phyloP scores from a whole-genome alignment of 768 basidiomycete species.

The Boletus sp. region DNA sequence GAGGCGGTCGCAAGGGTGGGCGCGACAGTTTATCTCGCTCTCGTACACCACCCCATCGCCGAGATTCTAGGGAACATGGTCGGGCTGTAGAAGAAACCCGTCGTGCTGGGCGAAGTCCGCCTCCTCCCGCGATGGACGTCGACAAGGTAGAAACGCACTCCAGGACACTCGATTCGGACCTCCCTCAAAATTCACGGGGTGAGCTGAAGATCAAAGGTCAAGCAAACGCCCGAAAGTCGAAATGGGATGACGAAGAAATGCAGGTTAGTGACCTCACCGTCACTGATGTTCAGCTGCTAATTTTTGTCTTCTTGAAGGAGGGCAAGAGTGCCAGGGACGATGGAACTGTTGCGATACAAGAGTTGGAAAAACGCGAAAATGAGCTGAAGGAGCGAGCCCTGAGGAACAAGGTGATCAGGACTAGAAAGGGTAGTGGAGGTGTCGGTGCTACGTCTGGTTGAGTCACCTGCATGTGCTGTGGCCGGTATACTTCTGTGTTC shows the following conservation, averaged over 20 bases:
- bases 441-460: constrained; percentile 18
- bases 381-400: constrained; percentile 80
- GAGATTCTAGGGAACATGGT: constrained; percentile 27
- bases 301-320: constrained; percentile 18
- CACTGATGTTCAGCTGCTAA: constrained; percentile 7
- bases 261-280: constrained; percentile 15
- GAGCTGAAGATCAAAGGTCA: constrained; percentile 80
- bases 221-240: constrained; percentile 51
- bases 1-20: constrained; percentile 28
- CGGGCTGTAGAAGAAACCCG: constrained; percentile 16
- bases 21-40: constrained; percentile 34
- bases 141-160: constrained; percentile 21
- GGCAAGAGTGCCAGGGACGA: constrained; percentile 5
- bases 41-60: constrained; percentile 31
- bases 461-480: constrained; percentile 8
- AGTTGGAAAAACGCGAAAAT: constrained; percentile 67
- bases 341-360: constrained; percentile 29
- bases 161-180: constrained; percentile 27
- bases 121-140: constrained; percentile 24
- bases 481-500: constrained; percentile 20
- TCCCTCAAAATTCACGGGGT: constrained; percentile 33
- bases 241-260: constrained; percentile 46
- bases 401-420: constrained; percentile 78
- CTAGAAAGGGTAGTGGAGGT: constrained; percentile 50
- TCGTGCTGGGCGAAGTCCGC: constrained; percentile 26